Conservation (phyloP, 176 grass and related monocot genomes). For the Rhynchospora tenuis region DNA sequence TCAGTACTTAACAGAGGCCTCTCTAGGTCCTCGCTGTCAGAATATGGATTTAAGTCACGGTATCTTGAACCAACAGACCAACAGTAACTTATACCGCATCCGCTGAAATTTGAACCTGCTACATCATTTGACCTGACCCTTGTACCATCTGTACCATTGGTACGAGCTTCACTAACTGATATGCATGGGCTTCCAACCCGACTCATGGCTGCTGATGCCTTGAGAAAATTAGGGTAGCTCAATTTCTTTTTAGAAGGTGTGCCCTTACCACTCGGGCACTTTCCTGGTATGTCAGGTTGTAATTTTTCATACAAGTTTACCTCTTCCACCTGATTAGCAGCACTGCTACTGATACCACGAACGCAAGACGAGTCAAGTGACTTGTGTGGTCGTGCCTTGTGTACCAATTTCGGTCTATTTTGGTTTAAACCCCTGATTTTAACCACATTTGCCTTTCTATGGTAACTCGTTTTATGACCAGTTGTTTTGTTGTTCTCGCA, state of each 20-base stretch:
- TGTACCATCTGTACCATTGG: constrained; percentile 53
- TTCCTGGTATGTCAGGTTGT: constrained; percentile 29
- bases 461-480: constrained; percentile 44
- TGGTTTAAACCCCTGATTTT: constrained; percentile 78
- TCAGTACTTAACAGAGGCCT: constrained; percentile 67
- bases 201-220: constrained; percentile 53
- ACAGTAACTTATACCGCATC: constrained; percentile 95
- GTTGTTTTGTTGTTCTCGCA: constrained; percentile 38
- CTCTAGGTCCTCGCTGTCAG: constrained; percentile 79
- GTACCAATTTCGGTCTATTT: constrained; percentile 54
- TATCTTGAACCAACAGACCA: constrained; percentile 93
- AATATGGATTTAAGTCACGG: constrained; percentile 55
- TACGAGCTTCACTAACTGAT: constrained; percentile 58
- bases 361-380: constrained; percentile 42
- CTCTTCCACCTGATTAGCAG: constrained; percentile 51
- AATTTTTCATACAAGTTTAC: constrained; percentile 50
- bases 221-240: constrained; percentile 25
- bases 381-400: constrained; percentile 49
- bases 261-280: neutral
- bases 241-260: constrained; percentile 25
- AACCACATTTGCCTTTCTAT: constrained; percentile 53
- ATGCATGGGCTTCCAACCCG: constrained; percentile 66
- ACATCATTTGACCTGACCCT: constrained; percentile 76
- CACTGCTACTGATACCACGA: constrained; percentile 30
- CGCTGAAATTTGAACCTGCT: constrained; percentile 82